A percentile compares a stretch with the other conserved stretches of the same genome.
phyloP scores from a whole-genome alignment of 352 stramenopile species.

The Pythium aphanidermatum region DNA sequence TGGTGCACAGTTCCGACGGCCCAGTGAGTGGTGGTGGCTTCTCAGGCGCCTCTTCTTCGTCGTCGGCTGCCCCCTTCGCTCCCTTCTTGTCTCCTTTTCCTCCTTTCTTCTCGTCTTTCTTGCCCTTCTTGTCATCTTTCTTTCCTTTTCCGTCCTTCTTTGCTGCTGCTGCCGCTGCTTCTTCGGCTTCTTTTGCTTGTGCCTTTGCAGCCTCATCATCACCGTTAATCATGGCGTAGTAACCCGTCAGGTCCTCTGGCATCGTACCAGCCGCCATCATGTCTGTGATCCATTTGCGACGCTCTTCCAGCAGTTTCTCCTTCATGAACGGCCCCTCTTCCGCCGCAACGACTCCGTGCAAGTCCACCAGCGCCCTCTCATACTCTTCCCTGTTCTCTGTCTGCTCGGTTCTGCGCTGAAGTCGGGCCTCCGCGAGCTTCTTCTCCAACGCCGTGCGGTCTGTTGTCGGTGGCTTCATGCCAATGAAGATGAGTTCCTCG shows the following conservation, averaged over 20 bases:
- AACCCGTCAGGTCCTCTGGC: slow-evolving; percentile 87
- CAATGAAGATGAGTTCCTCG: slow-evolving; percentile 89
- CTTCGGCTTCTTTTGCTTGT: slow-evolving; percentile 52
- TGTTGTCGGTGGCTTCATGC: slow-evolving; percentile 79
- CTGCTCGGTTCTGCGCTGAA: slow-evolving; percentile 89
- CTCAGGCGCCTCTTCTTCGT: slow-evolving; percentile 61
- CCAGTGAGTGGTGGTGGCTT: slow-evolving; percentile 82
- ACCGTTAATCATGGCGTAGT: slow-evolving; percentile 64
- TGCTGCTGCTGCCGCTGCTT: slow-evolving; percentile 18
- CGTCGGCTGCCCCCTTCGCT: slow-evolving; percentile 40
- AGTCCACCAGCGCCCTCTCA: slow-evolving; percentile 73
- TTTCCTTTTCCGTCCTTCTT: slow-evolving; percentile 40
- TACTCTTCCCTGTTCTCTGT: slow-evolving; percentile 91
- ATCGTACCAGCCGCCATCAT: slow-evolving; percentile 81
- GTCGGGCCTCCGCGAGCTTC: slow-evolving; percentile 64
- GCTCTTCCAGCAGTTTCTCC: slow-evolving; percentile 87
- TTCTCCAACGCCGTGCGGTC: slow-evolving; percentile 63
- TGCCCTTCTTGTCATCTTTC: slow-evolving; percentile 30
- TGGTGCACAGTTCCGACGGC: slow-evolving; percentile 81
- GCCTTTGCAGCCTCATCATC: slow-evolving; percentile 38
- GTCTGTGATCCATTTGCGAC: slow-evolving; percentile 91
- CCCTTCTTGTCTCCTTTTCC: slow-evolving; percentile 50
- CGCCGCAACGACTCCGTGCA: slow-evolving; percentile 71
- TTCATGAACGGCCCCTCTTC: slow-evolving; percentile 93
- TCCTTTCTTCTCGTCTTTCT: slow-evolving; percentile 33